Evolutionary conservation across 495 filamentous ascomycete genomes (phyloP).

Genomic region (Xylaria longipes): DNA sequence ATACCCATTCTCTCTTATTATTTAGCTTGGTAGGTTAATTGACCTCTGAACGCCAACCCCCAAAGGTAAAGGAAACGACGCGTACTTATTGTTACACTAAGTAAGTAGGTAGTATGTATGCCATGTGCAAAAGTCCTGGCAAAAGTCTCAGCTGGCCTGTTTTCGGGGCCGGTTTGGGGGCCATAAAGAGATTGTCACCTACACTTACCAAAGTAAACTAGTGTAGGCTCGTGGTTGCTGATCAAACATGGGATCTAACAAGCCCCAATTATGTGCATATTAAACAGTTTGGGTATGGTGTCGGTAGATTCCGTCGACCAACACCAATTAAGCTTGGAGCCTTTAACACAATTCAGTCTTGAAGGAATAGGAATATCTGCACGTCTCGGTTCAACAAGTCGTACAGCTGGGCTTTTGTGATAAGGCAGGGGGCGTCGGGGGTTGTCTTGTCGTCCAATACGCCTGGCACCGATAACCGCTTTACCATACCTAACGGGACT

Average conservation of each 20-base stretch:
- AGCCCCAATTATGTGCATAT: background rate
- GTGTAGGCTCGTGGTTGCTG: background rate
- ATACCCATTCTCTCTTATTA: background rate
- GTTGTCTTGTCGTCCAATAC: background rate
- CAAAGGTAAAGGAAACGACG: background rate
- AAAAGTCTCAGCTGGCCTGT: background rate
- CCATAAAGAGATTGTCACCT: background rate
- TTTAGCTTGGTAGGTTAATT: background rate
- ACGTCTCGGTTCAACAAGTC: background rate
- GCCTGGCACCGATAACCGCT: background rate
- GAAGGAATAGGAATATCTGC: conserved; percentile 6
- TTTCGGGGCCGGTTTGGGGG: background rate
- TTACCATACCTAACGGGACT: background rate
- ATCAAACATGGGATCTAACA: conserved; percentile 7
- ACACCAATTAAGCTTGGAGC: background rate
- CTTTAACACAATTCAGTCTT: background rate
- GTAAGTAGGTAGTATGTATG: background rate
- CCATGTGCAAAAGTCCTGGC: background rate
- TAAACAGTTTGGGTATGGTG: background rate
- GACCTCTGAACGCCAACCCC: background rate
- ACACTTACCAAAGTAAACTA: background rate
- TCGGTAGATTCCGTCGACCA: background rate
- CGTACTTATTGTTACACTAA: background rate
- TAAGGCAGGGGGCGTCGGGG: too few species aligned
- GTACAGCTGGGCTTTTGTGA: background rate